Evolutionary conservation across 2,329 filamentous ascomycete genomes (phyloP), one percentile per base, ranked within the genome.

Genomic region (Aspergillus glaucus): DNA sequence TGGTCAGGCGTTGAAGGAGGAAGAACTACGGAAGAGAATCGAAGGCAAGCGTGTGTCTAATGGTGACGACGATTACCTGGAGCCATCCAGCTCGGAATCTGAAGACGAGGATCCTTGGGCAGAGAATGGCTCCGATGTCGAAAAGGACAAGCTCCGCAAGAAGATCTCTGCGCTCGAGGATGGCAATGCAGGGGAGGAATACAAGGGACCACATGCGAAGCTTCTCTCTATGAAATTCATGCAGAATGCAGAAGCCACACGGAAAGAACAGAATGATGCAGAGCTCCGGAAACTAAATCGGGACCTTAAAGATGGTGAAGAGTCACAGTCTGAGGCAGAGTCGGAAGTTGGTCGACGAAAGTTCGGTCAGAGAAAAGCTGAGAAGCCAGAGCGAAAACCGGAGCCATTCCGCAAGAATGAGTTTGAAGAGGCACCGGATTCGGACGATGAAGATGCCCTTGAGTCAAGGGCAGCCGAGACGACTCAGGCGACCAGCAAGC

Each of bases 141-240:
- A 69, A 56, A 64, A 64, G 28, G 56, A 56, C 26, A 68, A 66
- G 49, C 55, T 72, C 30, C 60, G 63, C 47, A 59, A 67, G 54
- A 74, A 75, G 56, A 62, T 77, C 6, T 58, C 67, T 34, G 71
- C 74, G 32, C 63, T 82, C 10, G 66, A 84, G 39, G 70, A 78
- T 44, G 74, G 72, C 51, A 72, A 65, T 6, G 71, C 62, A 37
- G 60, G 58, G 3, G 61, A 62, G 36, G 66, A 65, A 28, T 60
- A 65, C 34, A 66, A 66, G 34, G 64, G 64, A 15, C 79, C 80
- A 0, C 76, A 79, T 57, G 84, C 85, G 12, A 85, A 82, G 58
- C 73, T 98, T 6, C 83, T 88, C 68, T 79, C 80, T 45, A 89
- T 98, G 85, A 88, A 88, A 52, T 98, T 98, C 66, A 97, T 98